These are phyloP conservation scores for Butyriboletus pseudospeciosus DNA, from an alignment of 1,284 basidiomycete genomes.

Conservation along the genomic window DNA sequence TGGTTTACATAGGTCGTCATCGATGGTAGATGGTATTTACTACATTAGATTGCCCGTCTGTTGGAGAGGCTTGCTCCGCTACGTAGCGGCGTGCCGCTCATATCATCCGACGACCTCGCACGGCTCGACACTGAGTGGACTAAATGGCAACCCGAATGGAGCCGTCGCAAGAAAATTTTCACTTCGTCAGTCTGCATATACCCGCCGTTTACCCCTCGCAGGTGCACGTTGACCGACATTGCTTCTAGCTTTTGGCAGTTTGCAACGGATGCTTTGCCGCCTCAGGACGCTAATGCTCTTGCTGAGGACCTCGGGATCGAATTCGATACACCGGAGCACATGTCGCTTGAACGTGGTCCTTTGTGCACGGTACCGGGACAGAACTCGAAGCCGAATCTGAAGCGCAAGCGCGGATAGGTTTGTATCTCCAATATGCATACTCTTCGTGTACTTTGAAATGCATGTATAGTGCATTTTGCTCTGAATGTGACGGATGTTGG, in stretches of 20 bases:
- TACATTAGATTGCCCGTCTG: conserved; percentile 46
- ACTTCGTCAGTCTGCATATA: conserved; percentile 44
- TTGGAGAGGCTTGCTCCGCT: conserved; percentile 57
- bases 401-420: conserved; percentile 29
- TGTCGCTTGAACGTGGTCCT: conserved; percentile 35
- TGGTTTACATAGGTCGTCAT: not conserved
- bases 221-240: conserved; percentile 2
- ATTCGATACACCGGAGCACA: conserved; percentile 63
- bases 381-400: conserved; percentile 20
- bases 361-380: conserved; percentile 14
- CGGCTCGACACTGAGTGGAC: conserved; percentile 62
- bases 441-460: not conserved
- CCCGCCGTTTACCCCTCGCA: not conserved
- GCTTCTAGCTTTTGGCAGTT: conserved; percentile 63
- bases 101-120: conserved; percentile 62
- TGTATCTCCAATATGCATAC: not conserved
- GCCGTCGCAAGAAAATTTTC: conserved; percentile 63
- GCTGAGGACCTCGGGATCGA: conserved; percentile 74
- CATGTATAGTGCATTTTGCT: not conserved
- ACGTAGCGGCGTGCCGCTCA: conserved; percentile 58
- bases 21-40: conserved; percentile 1
- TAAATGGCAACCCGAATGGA: conserved; percentile 71
- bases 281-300: conserved; percentile 57
- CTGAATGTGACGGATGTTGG: not conserved
- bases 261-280: conserved; percentile 60